These are phyloP conservation scores for Pelagophyceae sp. DNA, from an alignment of 352 stramenopile genomes.

Conservation along the genomic window DNA sequence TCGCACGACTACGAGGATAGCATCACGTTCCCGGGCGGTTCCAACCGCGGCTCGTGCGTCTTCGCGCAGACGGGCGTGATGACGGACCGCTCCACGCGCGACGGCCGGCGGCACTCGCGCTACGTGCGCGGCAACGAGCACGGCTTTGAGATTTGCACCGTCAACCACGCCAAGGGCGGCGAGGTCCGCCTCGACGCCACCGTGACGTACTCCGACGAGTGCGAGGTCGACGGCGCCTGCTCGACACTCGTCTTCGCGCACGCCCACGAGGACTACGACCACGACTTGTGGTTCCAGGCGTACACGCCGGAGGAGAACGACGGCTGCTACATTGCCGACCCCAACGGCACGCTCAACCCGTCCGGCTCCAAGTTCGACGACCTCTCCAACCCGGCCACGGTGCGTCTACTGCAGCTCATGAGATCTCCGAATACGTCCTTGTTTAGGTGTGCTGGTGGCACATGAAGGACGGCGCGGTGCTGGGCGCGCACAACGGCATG, in stretches of 20 bases:
- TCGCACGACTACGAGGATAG: constrained; percentile 43
- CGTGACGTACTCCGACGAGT: constrained; percentile 22
- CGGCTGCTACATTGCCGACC: constrained; percentile 43
- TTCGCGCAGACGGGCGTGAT: constrained; percentile 39
- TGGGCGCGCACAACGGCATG: constrained; percentile 43
- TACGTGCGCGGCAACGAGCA: constrained; percentile 32
- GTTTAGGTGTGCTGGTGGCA: constrained; percentile 50
- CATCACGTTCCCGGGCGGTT: constrained; percentile 28
- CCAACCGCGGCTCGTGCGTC: constrained; percentile 19
- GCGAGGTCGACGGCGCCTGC: background rate
- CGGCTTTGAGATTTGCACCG: constrained; percentile 36
- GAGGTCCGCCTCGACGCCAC: constrained; percentile 26
- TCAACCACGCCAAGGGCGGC: constrained; percentile 35
- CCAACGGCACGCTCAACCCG: background rate
- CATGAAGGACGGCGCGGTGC: constrained; percentile 39
- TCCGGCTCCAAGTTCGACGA: background rate
- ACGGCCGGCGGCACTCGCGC: constrained; percentile 37
- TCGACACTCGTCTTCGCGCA: constrained; percentile 31
- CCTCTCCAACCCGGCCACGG: constrained; percentile 10
- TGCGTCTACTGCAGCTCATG: too few species aligned
- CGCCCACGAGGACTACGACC: constrained; percentile 41
- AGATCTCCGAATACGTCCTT: too few species aligned
- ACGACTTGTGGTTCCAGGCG: constrained; percentile 41
- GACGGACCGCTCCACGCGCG: constrained; percentile 25
- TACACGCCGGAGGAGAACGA: constrained; percentile 40